phyloP scores from a whole-genome alignment of 257 asterid species.

The Marsdenia floribunda region DNA sequence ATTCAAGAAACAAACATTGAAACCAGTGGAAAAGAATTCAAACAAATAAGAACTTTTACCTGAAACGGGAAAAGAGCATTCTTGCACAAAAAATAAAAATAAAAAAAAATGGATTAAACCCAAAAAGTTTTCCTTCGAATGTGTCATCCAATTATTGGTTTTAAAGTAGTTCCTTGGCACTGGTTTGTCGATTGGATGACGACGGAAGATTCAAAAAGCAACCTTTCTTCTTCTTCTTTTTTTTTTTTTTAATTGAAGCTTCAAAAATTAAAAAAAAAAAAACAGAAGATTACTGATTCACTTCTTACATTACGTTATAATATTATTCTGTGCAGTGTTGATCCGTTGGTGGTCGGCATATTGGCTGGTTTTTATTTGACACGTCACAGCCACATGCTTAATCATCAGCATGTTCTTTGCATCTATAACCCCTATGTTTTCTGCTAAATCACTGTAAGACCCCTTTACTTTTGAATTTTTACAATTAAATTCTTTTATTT shows the following conservation, averaged over 20 bases:
- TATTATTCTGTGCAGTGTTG: background rate
- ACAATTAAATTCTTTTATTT: background rate
- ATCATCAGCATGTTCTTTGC: background rate
- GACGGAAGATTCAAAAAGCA: background rate
- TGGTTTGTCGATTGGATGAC: background rate
- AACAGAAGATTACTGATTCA: background rate
- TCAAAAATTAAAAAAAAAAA: too few relatives aligned
- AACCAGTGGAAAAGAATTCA: background rate
- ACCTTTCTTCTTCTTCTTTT: background rate
- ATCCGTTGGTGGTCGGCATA: background rate
- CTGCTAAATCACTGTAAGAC: background rate
- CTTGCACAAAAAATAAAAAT: background rate
- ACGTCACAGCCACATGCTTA: slow-evolving; percentile 17
- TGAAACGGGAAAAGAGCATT: background rate
- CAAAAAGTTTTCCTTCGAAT: background rate
- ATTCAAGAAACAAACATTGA: background rate
- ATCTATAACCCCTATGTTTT: background rate
- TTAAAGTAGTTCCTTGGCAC: background rate
- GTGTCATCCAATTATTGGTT: background rate
- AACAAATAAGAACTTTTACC: slow-evolving; percentile 9
- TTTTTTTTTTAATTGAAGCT: background rate
- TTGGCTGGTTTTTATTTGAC: background rate
- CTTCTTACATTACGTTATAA: background rate
- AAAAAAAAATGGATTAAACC: background rate
- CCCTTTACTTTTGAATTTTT: background rate